Evolutionary conservation across 2,329 filamentous ascomycete genomes (phyloP).

Genomic region (Biscogniauxia mediterranea): DNA sequence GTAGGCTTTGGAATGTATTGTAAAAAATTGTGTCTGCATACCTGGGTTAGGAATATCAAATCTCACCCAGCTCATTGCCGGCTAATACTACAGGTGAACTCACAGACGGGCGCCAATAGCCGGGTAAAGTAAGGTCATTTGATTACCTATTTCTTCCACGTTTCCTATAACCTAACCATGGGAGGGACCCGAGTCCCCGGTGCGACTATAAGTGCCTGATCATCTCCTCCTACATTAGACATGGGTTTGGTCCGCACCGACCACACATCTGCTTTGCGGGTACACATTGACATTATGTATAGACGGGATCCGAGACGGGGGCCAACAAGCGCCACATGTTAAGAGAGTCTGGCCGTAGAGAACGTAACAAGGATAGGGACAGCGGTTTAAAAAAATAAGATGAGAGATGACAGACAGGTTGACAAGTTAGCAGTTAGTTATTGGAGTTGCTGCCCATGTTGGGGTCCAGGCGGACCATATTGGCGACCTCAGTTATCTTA

Average conservation of each 20-base stretch:
- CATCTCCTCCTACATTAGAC: background rate
- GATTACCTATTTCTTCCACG: too few relatives aligned
- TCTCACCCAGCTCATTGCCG: too few relatives aligned
- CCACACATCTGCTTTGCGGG: background rate
- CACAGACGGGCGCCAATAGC: too few relatives aligned
- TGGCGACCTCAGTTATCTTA: background rate
- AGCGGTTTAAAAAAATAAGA: background rate
- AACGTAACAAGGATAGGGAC: background rate
- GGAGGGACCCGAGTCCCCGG: background rate
- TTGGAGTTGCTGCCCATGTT: too few relatives aligned
- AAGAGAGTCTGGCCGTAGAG: background rate
- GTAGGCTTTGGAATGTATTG: too few relatives aligned
- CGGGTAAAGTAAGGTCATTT: too few relatives aligned
- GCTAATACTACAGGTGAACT: too few relatives aligned
- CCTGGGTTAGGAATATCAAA: too few relatives aligned
- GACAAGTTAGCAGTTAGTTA: background rate
- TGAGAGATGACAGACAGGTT: background rate
- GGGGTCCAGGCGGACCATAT: background rate
- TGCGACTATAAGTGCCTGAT: background rate
- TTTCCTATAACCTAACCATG: background rate
- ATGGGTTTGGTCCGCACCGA: background rate
- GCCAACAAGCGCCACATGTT: background rate
- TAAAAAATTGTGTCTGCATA: too few relatives aligned
- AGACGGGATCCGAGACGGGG: background rate
- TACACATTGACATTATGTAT: background rate